phyloP scores from a whole-genome alignment of 2,329 filamentous ascomycete genomes.

The Fusarium sp. region DNA sequence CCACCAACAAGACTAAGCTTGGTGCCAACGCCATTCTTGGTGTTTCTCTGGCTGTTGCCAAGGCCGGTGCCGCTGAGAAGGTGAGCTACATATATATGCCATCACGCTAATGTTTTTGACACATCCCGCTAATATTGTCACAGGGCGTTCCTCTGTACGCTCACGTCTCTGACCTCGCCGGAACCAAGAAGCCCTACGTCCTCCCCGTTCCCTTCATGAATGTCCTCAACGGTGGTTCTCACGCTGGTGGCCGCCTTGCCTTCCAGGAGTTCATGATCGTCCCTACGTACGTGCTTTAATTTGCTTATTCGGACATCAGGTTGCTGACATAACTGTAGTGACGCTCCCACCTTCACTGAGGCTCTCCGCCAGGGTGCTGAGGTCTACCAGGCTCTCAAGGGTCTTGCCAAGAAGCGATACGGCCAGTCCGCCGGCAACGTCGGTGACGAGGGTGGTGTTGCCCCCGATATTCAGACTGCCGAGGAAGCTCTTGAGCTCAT shows the following conservation, averaged over 20 bases:
- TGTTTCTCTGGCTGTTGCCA: conserved; percentile 85
- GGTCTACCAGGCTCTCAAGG: conserved; percentile 98
- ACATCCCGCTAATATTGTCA: conserved; percentile 27
- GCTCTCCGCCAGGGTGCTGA: conserved; percentile 96
- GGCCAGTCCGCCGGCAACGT: conserved; percentile 99
- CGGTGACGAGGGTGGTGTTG: conserved; percentile 99
- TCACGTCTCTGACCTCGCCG: conserved; percentile 87
- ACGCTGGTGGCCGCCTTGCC: conserved; percentile 94
- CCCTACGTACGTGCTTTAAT: conserved; percentile 69
- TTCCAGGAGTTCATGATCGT: conserved; percentile 99
- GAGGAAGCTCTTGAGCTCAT: conserved; percentile 98
- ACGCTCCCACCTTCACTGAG: conserved; percentile 92
- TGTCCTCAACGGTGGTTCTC: conserved; percentile 91
- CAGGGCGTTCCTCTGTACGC: conserved; percentile 85
- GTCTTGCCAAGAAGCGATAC: conserved; percentile 98
- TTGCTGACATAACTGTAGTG: conserved; percentile 58
- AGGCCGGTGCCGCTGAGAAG: conserved; percentile 91
- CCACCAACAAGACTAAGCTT: conserved; percentile 86
- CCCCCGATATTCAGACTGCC: conserved; percentile 96
- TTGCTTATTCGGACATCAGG: neutral
- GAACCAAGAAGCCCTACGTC: conserved; percentile 92
- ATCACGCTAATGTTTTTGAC: conserved; percentile 3
- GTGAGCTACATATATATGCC: conserved; percentile 51
- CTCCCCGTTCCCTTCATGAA: conserved; percentile 94
- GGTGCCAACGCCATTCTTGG: conserved; percentile 91